Conservation (phyloP, 129 eudicot species). For the Saposhnikovia divaricata region DNA sequence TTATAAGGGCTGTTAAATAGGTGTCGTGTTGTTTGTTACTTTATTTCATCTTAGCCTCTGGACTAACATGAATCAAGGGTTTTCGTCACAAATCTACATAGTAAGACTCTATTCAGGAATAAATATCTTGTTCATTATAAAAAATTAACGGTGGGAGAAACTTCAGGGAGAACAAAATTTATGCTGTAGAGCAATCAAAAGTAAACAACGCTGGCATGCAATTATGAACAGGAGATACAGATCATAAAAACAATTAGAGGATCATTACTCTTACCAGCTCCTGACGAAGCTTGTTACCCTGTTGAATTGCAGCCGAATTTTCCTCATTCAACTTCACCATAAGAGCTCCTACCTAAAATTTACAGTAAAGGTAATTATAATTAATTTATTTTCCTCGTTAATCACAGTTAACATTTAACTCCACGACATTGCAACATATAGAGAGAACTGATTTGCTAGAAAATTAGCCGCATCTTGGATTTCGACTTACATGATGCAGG, state of each 20-base stretch:
- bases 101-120: no score
- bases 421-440: not conserved
- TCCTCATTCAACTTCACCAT: constrained; percentile 61
- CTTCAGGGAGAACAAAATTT: not conserved
- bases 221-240: not conserved
- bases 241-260: not conserved
- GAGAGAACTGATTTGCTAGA: not conserved
- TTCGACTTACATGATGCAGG: not conserved
- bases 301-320: constrained; percentile 59
- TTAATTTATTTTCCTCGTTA: not conserved
- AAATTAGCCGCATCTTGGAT: not conserved
- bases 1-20: not conserved
- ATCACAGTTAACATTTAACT: not conserved
- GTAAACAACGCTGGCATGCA: not conserved
- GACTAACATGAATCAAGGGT: not conserved
- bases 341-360: constrained; percentile 56
- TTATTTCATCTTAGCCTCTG: not conserved
- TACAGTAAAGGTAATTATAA: not conserved
- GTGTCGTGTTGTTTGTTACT: no score
- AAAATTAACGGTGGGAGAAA: not conserved
- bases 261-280: constrained; percentile 53
- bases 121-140: not conserved
- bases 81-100: not conserved
- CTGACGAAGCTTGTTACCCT: constrained; percentile 51
- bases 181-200: not conserved